Evolutionary conservation across 768 basidiomycete genomes (phyloP), one percentile per base, ranked within the genome.

Genomic region (Butyriboletus loyo): DNA sequence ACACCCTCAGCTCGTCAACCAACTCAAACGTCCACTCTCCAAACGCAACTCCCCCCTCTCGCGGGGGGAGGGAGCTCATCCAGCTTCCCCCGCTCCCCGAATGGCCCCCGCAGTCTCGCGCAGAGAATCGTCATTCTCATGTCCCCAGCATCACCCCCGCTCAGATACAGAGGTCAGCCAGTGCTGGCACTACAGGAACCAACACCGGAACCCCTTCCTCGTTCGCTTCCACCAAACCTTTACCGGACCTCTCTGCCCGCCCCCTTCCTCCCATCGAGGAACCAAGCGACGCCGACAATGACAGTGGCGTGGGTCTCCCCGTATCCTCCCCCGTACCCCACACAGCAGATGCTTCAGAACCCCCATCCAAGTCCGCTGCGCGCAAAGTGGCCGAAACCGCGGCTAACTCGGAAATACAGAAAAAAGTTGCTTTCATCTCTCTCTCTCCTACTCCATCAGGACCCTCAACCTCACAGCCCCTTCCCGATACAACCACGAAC

Each of bases 361-460:
- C 57, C n/a, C 53, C 58, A 9, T 66, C 64, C 59, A 67, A 67
- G 54, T 52, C 59, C 7, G 55, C 43, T 38, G 72, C 73, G 17
- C 75, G 75, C 58, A 77, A 72, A 64, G 69, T 68, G 27, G 66
- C 68, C 50, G 76, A 75, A 46, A 61, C 62, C 35, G 46, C 53
- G n/a, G 27, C 59, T 13, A 54, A 32, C 42, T 68, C 68, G 55
- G 86, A 87, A 58, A 75, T 81, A 30, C 82, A 81, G 64, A 93
- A 93, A 77, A 91, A 91, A 73, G 91, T 93, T 40, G 91, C 89
- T 25, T 93, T 93, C 72, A 78, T 88, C 62, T 89, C 89, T 27
- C 89, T 89, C 44, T 83, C 87, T 14, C 87, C 86, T 27, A 87
- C 88, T 0, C 84, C 86, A 45, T 69, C 75, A 35, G 78, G 73